phyloP scores from a whole-genome alignment of 169 alveolate genomes.

The Eimeria sp. region DNA sequence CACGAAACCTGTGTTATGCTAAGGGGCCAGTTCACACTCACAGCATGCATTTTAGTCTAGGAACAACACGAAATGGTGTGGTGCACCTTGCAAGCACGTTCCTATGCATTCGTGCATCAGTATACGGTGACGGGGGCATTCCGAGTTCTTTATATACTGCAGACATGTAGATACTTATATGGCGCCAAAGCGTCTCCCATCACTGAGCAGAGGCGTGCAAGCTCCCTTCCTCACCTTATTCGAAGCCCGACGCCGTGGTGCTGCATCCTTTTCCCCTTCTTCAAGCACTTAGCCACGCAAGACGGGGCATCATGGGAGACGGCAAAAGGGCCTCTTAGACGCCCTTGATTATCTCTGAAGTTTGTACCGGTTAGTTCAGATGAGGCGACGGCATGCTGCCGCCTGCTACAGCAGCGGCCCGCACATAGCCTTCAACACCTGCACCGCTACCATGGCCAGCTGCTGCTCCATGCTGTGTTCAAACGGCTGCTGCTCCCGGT shows the following conservation, averaged over 20 bases:
- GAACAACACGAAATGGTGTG: neutral
- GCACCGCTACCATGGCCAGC: conserved; percentile 8
- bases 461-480: no score
- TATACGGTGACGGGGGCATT: no score
- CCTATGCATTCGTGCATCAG: neutral
- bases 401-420: neutral
- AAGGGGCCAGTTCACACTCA: neutral
- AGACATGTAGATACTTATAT: no score
- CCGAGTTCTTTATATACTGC: no score
- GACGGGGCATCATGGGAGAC: conserved; percentile 9
- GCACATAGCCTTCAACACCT: neutral
- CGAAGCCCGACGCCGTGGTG: conserved; percentile 59
- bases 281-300: conserved; percentile 30
- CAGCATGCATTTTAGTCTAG: neutral
- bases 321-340: neutral
- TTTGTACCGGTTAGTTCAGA: neutral
- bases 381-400: neutral
- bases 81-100: neutral
- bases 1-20: conserved; percentile 60
- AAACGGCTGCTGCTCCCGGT: neutral
- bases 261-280: conserved; percentile 46
- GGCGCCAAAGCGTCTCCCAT: no score
- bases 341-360: neutral
- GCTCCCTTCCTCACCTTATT: conserved; percentile 43
- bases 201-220: no score